Evolutionary conservation across 345 rosid genomes (phyloP).

Genomic region (Hibiscus trionum): DNA sequence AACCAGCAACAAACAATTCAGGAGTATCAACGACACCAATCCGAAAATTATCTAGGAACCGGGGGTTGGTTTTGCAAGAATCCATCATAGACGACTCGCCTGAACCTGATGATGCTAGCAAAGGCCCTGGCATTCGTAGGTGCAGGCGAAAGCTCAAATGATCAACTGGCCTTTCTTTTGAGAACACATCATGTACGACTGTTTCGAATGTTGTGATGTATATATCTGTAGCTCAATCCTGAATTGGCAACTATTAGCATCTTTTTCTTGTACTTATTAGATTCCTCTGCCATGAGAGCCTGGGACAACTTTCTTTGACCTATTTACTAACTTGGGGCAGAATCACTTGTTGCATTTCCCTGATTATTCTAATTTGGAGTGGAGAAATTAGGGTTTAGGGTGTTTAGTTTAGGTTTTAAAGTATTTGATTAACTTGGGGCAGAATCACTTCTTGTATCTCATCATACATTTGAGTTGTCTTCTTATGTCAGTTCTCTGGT

Average conservation of each 20-base stretch:
- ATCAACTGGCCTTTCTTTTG: background rate
- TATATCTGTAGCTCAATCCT: background rate
- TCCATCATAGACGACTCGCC: slow-evolving; percentile 58
- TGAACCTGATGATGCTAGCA: slow-evolving; percentile 19
- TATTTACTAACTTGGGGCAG: background rate
- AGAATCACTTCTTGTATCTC: no score
- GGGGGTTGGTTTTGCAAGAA: slow-evolving; percentile 67
- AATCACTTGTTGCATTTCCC: background rate
- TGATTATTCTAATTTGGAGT: background rate
- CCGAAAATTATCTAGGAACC: slow-evolving; percentile 65
- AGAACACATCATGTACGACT: background rate
- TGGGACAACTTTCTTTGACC: background rate
- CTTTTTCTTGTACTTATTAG: background rate
- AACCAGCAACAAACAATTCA: slow-evolving; percentile 17
- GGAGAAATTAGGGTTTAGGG: background rate
- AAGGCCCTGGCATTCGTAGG: slow-evolving; percentile 31
- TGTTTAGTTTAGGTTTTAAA: no score
- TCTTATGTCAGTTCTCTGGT: background rate
- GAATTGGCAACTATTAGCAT: background rate
- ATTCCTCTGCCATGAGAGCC: background rate
- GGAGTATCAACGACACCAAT: slow-evolving; percentile 56
- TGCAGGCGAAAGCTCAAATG: slow-evolving; percentile 43
- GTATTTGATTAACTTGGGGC: background rate
- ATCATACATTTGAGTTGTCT: background rate
- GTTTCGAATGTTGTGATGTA: background rate